Evolutionary conservation across 139 green algal species (phyloP).

Genomic region (Chlorella vulgaris): DNA sequence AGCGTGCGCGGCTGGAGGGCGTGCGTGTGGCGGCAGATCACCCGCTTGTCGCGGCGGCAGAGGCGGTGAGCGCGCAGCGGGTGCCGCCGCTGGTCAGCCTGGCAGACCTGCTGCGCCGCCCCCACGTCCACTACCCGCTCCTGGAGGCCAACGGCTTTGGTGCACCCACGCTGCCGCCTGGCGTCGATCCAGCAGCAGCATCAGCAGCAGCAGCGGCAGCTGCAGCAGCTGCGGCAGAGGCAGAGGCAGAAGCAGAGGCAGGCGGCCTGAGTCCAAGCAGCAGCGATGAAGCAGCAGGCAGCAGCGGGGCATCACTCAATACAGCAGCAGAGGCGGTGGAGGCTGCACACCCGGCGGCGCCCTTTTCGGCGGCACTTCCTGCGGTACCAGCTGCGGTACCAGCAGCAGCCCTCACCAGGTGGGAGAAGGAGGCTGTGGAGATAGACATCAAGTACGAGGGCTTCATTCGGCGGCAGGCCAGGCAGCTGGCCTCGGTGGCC

Average conservation of each 20-base stretch:
- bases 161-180: neutral
- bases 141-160: slow-evolving; percentile 66
- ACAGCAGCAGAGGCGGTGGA: neutral
- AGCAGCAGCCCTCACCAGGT: slow-evolving; percentile 29
- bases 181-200: neutral
- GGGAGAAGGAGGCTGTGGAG: slow-evolving; percentile 89
- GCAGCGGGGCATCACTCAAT: neutral
- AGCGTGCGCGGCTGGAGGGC: slow-evolving; percentile 72
- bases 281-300: neutral
- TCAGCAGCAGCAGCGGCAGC: neutral
- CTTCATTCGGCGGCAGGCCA: slow-evolving; percentile 84
- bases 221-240: neutral
- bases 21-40: slow-evolving; percentile 54
- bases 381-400: neutral
- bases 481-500: slow-evolving; percentile 76
- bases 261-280: neutral
- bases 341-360: too few species aligned
- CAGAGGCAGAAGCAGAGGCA: neutral
- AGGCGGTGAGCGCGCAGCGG: slow-evolving; percentile 63
- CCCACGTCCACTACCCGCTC: slow-evolving; percentile 87
- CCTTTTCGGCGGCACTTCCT: too few species aligned
- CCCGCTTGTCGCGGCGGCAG: slow-evolving; percentile 53
- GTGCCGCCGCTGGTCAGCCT: slow-evolving; percentile 60
- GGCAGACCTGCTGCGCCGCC: slow-evolving; percentile 86
- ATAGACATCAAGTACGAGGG: slow-evolving; percentile 97